Evolutionary conservation across 2,329 filamentous ascomycete genomes (phyloP).

Genomic region (Escovopsis sp.): DNA sequence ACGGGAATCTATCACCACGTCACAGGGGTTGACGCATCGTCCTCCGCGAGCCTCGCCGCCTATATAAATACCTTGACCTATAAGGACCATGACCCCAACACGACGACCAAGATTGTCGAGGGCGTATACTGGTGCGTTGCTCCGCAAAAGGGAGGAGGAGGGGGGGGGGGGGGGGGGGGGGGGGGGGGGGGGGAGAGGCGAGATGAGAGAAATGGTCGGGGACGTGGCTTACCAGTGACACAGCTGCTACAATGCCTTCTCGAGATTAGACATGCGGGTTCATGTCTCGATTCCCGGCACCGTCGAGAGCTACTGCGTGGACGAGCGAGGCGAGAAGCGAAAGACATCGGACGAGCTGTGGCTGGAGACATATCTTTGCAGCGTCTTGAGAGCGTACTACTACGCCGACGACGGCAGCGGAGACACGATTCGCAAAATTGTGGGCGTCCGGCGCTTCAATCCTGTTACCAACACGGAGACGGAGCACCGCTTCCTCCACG

Average conservation of each 20-base stretch:
- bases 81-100: conserved; percentile 61
- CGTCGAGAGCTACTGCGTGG: conserved; percentile 93
- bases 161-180: too few species aligned
- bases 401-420: conserved; percentile 94
- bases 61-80: conserved; percentile 98
- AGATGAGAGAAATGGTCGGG: too few species aligned
- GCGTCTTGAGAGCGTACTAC: conserved; percentile 82
- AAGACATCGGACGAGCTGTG: conserved; percentile 88
- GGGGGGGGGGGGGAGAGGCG: too few species aligned
- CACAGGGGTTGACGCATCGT: conserved; percentile 91
- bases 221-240: conserved; percentile 4
- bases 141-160: background rate
- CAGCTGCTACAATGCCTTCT: conserved; percentile 97
- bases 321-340: conserved; percentile 89
- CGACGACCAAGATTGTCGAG: conserved; percentile 71
- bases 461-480: conserved; percentile 96
- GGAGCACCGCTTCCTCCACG: conserved; percentile 88
- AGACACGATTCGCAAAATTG: conserved; percentile 89
- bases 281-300: conserved; percentile 94
- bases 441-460: conserved; percentile 94
- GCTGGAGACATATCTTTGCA: conserved; percentile 96
- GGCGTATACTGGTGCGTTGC: conserved; percentile 73
- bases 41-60: conserved; percentile 87
- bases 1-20: conserved; percentile 95
- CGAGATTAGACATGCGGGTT: conserved; percentile 92